Conservation (phyloP, 2,329 filamentous ascomycete genomes). For the Graphium sp. region DNA sequence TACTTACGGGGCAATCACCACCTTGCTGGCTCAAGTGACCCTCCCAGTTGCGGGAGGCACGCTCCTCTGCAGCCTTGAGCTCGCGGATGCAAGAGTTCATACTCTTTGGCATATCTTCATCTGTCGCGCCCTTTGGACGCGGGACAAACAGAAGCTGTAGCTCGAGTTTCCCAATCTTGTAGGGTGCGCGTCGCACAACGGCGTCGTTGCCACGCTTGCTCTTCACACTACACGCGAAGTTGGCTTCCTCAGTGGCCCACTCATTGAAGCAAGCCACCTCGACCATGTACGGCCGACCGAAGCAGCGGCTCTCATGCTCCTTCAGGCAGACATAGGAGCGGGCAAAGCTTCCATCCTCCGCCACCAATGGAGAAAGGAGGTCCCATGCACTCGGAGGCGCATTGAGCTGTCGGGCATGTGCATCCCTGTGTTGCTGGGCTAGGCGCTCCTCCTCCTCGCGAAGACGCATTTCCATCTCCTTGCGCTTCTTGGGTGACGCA, state of each 20-base stretch:
- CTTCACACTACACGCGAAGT: constrained; percentile 72
- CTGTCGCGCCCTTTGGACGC: constrained; percentile 67
- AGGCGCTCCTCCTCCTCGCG: constrained; percentile 68
- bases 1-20: constrained; percentile 86
- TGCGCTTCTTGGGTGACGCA: constrained; percentile 89
- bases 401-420: constrained; percentile 43
- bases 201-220: constrained; percentile 67
- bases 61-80: constrained; percentile 76
- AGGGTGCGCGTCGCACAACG: constrained; percentile 74
- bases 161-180: constrained; percentile 88
- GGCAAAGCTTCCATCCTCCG: constrained; percentile 83
- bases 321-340: constrained; percentile 87
- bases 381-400: constrained; percentile 66
- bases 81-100: constrained; percentile 95
- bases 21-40: constrained; percentile 90
- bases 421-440: constrained; percentile 46
- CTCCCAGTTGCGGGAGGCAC: constrained; percentile 64
- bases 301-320: constrained; percentile 79
- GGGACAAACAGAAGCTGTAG: constrained; percentile 90
- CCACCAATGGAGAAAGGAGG: constrained; percentile 69
- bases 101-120: constrained; percentile 98
- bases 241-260: constrained; percentile 80
- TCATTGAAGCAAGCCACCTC: constrained; percentile 97
- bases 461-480: constrained; percentile 75
- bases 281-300: constrained; percentile 71